Evolutionary conservation across 75 land plant species (phyloP).

Genomic region (Larix kaempferi): DNA sequence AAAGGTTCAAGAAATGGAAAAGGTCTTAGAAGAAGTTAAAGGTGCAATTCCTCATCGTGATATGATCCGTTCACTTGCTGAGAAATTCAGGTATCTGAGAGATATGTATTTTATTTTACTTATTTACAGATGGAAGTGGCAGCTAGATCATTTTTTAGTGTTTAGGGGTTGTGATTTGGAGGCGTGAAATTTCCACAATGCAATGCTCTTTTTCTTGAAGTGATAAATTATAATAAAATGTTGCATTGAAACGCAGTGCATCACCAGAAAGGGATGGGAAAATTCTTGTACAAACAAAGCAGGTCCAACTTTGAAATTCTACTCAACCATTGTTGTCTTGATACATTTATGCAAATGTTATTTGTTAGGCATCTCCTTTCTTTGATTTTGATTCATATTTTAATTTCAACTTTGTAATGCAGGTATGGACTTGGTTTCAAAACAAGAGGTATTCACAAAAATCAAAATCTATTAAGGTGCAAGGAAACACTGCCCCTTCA

Average conservation of each 20-base stretch:
- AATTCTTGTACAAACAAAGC: slow-evolving; percentile 51
- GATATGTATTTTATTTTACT: neutral
- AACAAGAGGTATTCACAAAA: slow-evolving; percentile 85
- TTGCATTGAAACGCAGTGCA: slow-evolving; percentile 16
- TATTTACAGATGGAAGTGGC: neutral
- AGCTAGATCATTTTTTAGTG: neutral
- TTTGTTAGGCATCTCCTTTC: neutral
- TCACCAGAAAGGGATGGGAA: slow-evolving; percentile 33
- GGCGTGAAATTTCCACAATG: neutral
- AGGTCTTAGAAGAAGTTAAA: slow-evolving; percentile 53
- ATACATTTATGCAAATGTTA: neutral
- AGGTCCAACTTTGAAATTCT: slow-evolving; percentile 26
- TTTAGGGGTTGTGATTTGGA: neutral
- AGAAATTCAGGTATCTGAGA: slow-evolving; percentile 61
- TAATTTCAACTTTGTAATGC: slow-evolving; percentile 4
- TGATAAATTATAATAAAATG: neutral
- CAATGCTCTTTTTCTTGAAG: slow-evolving; percentile 13
- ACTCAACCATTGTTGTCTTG: neutral
- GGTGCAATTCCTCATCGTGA: slow-evolving; percentile 68
- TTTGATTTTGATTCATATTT: neutral
- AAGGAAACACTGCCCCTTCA: slow-evolving; percentile 41
- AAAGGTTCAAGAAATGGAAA: slow-evolving; percentile 84
- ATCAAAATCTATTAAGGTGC: slow-evolving; percentile 40
- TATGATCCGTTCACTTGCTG: slow-evolving; percentile 55
- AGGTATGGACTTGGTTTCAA: slow-evolving; percentile 99